Conservation (phyloP, 2,329 filamentous ascomycete species). For the Lachnellula arida region DNA sequence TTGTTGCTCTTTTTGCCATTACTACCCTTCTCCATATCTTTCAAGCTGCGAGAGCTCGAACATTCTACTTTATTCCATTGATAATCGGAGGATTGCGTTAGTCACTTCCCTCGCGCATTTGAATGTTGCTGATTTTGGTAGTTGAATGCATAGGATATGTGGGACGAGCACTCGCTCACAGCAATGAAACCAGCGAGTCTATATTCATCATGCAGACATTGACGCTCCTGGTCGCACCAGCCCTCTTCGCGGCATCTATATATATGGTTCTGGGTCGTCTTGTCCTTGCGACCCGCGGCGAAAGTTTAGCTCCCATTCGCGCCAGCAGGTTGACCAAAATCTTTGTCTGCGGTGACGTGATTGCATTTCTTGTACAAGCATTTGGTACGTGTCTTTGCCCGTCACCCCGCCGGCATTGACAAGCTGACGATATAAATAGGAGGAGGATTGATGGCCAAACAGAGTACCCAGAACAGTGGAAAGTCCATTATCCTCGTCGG, state of each 20-base stretch:
- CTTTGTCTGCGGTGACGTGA: slow-evolving; percentile 42
- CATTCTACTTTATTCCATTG: slow-evolving; percentile 37
- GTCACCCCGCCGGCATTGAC: neutral
- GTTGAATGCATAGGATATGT: slow-evolving; percentile 39
- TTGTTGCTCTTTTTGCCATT: slow-evolving; percentile 33
- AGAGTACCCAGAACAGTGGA: slow-evolving; percentile 29
- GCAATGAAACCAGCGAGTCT: slow-evolving; percentile 22
- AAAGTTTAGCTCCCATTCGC: slow-evolving; percentile 33
- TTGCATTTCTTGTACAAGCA: slow-evolving; percentile 41
- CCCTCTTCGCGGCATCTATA: slow-evolving; percentile 37
- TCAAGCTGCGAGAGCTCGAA: slow-evolving; percentile 27
- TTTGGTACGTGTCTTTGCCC: slow-evolving; percentile 29
- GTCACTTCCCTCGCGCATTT: neutral
- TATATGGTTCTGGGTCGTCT: slow-evolving; percentile 40
- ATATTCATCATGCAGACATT: slow-evolving; percentile 36
- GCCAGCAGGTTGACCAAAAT: slow-evolving; percentile 37
- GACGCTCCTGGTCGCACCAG: slow-evolving; percentile 37
- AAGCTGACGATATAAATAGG: slow-evolving; percentile 6
- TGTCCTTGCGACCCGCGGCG: slow-evolving; percentile 33
- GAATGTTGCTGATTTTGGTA: slow-evolving; percentile 24
- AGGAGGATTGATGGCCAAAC: slow-evolving; percentile 17
- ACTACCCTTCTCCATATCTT: slow-evolving; percentile 29
- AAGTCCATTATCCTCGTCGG: slow-evolving; percentile 43
- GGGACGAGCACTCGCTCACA: slow-evolving; percentile 23
- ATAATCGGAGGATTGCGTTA: slow-evolving; percentile 31